Percentiles rank a stretch among this genome's conserved stretches.
Evolutionary conservation across 352 stramenopile species (phyloP).

Genomic region (Plasmopara viticola): DNA sequence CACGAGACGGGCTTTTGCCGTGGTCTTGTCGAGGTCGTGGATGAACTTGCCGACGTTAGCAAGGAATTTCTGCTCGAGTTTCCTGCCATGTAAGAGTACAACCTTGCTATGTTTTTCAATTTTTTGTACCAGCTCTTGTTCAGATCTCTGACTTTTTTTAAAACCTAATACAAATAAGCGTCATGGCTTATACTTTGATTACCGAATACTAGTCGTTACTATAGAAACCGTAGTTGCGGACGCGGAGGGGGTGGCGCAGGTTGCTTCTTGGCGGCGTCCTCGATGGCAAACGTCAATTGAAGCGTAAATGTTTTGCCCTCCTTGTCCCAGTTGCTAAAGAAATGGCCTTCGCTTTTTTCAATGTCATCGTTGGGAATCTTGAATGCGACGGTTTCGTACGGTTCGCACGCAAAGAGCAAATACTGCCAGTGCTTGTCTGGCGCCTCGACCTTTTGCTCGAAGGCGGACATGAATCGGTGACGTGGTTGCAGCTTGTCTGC

Average conservation of each 20-base stretch:
- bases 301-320: slow-evolving; percentile 95
- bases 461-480: slow-evolving; percentile 99
- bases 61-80: slow-evolving; percentile 95
- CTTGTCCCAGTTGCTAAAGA: slow-evolving; percentile 97
- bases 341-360: slow-evolving; percentile 92
- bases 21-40: slow-evolving; percentile 92
- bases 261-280: slow-evolving; percentile 25
- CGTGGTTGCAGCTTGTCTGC: slow-evolving; percentile 91
- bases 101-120: slow-evolving; percentile 17
- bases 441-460: slow-evolving; percentile 97
- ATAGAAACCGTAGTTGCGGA: slow-evolving; percentile 39
- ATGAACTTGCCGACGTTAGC: slow-evolving; percentile 89
- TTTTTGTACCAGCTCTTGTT: slow-evolving; percentile 6
- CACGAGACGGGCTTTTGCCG: slow-evolving; percentile 93
- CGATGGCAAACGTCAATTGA: slow-evolving; percentile 56
- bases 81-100: slow-evolving; percentile 93
- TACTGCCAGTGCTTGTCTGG: slow-evolving; percentile 95
- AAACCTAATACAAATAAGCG: no score
- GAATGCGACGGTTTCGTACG: slow-evolving; percentile 99
- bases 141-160: no score
- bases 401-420: slow-evolving; percentile 97
- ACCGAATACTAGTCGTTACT: not conserved
- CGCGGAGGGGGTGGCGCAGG: slow-evolving; percentile 54
- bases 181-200: not conserved
- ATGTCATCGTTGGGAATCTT: slow-evolving; percentile 97